phyloP scores from a whole-genome alignment of 345 rosid species.

The Litchi chinensis region DNA sequence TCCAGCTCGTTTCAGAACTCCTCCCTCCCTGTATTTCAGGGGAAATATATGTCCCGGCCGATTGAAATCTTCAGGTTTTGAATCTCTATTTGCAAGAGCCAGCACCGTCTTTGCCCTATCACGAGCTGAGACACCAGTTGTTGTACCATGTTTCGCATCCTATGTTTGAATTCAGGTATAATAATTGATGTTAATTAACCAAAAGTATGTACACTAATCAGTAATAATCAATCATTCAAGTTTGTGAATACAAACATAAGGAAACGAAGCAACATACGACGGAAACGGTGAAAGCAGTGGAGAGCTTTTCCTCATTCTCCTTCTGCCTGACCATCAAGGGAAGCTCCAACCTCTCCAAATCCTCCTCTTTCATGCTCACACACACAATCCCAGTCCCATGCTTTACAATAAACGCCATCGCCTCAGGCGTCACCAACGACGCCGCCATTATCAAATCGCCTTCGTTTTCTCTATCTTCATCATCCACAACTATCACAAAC shows the following conservation, averaged over 20 bases:
- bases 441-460: conserved; percentile 96
- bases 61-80: conserved; percentile 75
- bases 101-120: conserved; percentile 81
- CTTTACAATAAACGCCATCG: conserved; percentile 89
- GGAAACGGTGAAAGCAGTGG: conserved; percentile 85
- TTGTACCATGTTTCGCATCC: conserved; percentile 83
- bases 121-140: conserved; percentile 87
- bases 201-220: neutral
- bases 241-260: neutral
- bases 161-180: conserved; percentile 19
- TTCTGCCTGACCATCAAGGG: conserved; percentile 82
- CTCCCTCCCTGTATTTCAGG: conserved; percentile 84
- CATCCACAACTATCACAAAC: conserved; percentile 89
- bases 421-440: conserved; percentile 71
- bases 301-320: conserved; percentile 82
- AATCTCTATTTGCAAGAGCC: conserved; percentile 72
- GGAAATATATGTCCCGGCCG: conserved; percentile 95
- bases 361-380: conserved; percentile 81
- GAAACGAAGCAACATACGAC: conserved; percentile 52
- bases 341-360: conserved; percentile 81
- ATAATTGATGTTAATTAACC: neutral
- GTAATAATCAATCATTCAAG: neutral
- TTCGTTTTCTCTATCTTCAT: conserved; percentile 94
- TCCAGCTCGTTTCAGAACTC: conserved; percentile 94
- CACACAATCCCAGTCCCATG: conserved; percentile 93